Percentiles rank a stretch among this genome's conserved stretches.
These are phyloP conservation scores for Heritiera fomes DNA, from an alignment of 345 rosid genomes.

Conservation along the genomic window DNA sequence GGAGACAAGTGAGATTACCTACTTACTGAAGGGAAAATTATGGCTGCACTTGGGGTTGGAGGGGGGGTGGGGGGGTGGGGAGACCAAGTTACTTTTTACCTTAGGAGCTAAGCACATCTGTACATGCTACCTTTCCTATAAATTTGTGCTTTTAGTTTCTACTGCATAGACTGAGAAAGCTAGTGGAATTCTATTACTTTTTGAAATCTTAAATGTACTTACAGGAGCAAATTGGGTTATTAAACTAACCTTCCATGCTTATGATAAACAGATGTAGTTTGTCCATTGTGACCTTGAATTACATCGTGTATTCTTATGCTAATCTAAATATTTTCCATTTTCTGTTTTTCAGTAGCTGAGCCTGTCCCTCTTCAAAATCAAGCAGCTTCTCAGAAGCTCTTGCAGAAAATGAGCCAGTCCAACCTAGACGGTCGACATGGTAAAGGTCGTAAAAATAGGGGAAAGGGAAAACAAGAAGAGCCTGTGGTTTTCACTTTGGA, in stretches of 20 bases:
- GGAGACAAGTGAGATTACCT: background rate
- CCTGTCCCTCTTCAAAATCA: constrained; percentile 80
- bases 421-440: constrained; percentile 36
- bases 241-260: constrained; percentile 11
- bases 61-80: background rate
- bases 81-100: background rate
- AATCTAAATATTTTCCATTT: constrained; percentile 10
- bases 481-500: constrained; percentile 56
- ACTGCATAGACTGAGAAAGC: background rate
- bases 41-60: background rate
- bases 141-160: background rate
- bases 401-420: constrained; percentile 70
- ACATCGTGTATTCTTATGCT: background rate
- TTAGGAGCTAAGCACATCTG: background rate
- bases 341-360: constrained; percentile 53
- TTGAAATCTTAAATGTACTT: background rate
- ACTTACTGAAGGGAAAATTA: background rate
- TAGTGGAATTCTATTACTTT: background rate
- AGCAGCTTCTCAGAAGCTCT: constrained; percentile 88
- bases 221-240: background rate
- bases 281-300: constrained; percentile 9
- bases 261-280: background rate
- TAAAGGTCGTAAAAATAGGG: constrained; percentile 52
- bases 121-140: background rate
- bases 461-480: constrained; percentile 64